Evolutionary conservation across 2,329 filamentous ascomycete genomes (phyloP).

Genomic region (Acephala macrosclerotiorum): DNA sequence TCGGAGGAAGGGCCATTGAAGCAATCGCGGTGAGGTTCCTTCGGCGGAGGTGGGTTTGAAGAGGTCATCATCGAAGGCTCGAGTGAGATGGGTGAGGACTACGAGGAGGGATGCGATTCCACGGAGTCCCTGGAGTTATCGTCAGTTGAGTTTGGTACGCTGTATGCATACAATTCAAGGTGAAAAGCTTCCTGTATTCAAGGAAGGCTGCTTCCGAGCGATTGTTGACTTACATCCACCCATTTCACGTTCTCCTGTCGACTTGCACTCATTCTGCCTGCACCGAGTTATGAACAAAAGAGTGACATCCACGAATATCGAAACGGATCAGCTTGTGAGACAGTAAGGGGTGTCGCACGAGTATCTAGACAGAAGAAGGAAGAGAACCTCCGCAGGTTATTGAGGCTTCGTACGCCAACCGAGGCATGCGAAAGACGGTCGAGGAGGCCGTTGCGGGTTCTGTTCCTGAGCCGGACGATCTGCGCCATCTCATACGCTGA

Average conservation of each 20-base stretch:
- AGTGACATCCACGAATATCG: not conserved
- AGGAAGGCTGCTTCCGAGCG: not conserved
- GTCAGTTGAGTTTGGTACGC: slow-evolving; percentile 7
- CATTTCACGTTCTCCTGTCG: slow-evolving; percentile 8
- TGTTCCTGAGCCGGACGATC: not conserved
- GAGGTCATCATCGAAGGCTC: slow-evolving; percentile 57
- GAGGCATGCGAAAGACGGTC: not conserved
- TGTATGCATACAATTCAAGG: too few relatives aligned
- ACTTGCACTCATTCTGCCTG: not conserved
- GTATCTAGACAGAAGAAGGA: not conserved
- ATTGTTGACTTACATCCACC: not conserved
- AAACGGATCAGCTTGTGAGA: not conserved
- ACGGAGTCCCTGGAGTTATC: slow-evolving; percentile 55
- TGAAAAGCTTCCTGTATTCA: too few relatives aligned
- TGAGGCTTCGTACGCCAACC: not conserved
- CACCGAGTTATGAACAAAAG: not conserved
- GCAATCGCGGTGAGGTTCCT: slow-evolving; percentile 53
- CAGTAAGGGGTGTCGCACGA: not conserved
- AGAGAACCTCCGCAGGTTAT: too few relatives aligned
- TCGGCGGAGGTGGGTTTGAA: slow-evolving; percentile 54
- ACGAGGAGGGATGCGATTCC: slow-evolving; percentile 62
- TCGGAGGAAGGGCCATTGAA: slow-evolving; percentile 65
- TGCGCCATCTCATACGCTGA: not conserved
- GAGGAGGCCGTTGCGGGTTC: not conserved
- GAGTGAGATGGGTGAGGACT: slow-evolving; percentile 59